These are phyloP conservation scores for Colletotrichum sublineola DNA, from an alignment of 2,329 filamentous ascomycete genomes.

Conservation along the genomic window DNA sequence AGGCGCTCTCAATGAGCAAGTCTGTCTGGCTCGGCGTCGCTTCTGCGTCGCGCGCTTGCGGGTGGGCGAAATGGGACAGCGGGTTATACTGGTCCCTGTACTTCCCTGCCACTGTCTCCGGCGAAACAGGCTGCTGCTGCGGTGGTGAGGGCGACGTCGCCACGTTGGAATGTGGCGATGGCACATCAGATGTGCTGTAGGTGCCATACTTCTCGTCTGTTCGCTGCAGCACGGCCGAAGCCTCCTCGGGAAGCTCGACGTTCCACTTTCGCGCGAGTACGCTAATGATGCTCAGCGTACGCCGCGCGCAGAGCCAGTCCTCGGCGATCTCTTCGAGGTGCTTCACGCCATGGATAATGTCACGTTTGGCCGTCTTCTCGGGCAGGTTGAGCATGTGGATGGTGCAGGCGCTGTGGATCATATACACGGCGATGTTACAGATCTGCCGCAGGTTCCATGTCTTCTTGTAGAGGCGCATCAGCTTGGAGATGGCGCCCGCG, in stretches of 20 bases:
- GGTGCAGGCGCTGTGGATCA: constrained; percentile 92
- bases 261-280: constrained; percentile 91
- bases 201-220: constrained; percentile 85
- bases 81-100: constrained; percentile 52
- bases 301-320: constrained; percentile 90
- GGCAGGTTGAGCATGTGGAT: constrained; percentile 94
- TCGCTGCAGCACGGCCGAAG: constrained; percentile 78
- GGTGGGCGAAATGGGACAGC: constrained; percentile 51
- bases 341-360: constrained; percentile 90
- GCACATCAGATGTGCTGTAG: constrained; percentile 73
- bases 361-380: constrained; percentile 89
- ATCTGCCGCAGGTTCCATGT: constrained; percentile 92
- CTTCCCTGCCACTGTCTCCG: constrained; percentile 43
- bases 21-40: constrained; percentile 47
- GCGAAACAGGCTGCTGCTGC: constrained; percentile 42
- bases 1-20: constrained; percentile 46
- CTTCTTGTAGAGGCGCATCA: constrained; percentile 95
- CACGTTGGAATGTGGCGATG: constrained; percentile 62
- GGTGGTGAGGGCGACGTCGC: constrained; percentile 48
- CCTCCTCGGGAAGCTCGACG: constrained; percentile 88
- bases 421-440: constrained; percentile 96
- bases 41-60: constrained; percentile 46
- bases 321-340: constrained; percentile 96
- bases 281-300: constrained; percentile 87
- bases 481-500: constrained; percentile 88